These are phyloP conservation scores for Ophiostoma australiae DNA, from an alignment of 2,329 filamentous ascomycete genomes.

Conservation along the genomic window DNA sequence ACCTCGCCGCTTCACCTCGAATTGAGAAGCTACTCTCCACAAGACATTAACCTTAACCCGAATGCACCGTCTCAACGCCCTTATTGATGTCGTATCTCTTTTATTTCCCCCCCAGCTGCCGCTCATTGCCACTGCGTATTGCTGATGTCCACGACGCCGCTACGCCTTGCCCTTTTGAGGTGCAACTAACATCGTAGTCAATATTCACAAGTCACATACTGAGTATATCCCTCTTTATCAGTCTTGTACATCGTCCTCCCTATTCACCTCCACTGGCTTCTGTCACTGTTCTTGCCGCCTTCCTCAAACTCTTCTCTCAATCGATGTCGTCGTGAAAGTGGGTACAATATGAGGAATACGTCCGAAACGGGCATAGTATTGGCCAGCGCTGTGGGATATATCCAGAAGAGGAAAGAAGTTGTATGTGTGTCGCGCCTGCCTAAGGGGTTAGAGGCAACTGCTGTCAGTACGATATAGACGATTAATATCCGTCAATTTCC, in stretches of 20 bases:
- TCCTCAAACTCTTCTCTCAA: not conserved
- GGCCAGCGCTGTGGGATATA: not conserved
- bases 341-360: too few relatives aligned
- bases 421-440: conserved; percentile 1
- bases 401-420: conserved; percentile 7
- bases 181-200: not conserved
- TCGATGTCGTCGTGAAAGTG: not conserved
- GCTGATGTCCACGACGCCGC: not conserved
- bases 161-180: not conserved
- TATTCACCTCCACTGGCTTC: not conserved
- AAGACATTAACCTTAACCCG: too few relatives aligned
- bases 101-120: not conserved
- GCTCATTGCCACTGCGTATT: not conserved
- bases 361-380: not conserved
- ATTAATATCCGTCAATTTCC: not conserved
- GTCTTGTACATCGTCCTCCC: not conserved
- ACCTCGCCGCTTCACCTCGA: too few relatives aligned
- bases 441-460: not conserved
- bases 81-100: not conserved
- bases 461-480: too few relatives aligned
- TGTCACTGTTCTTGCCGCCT: not conserved
- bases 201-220: not conserved
- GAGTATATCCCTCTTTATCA: not conserved
- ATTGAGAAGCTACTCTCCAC: too few relatives aligned
- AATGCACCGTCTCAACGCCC: too few relatives aligned